Conservation (phyloP, 2,329 filamentous ascomycete species). For the Calonectria naviculata region DNA sequence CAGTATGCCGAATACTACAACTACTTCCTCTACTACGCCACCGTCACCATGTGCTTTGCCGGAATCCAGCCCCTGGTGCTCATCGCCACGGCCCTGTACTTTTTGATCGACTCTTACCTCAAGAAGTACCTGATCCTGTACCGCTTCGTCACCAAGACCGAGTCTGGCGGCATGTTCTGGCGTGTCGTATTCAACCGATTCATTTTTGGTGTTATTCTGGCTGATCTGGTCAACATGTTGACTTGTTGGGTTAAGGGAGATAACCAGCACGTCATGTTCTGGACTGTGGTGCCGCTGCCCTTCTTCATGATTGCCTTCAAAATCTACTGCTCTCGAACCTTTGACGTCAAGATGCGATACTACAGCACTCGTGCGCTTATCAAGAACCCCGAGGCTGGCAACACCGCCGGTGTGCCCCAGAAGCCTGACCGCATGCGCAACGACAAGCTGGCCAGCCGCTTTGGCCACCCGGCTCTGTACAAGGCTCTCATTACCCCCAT, state of each 20-base stretch:
- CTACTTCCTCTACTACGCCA: constrained; percentile 95
- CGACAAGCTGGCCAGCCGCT: constrained; percentile 80
- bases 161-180: constrained; percentile 95
- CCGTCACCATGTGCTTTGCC: constrained; percentile 86
- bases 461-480: constrained; percentile 92
- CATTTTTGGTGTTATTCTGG: constrained; percentile 82
- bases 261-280: constrained; percentile 68
- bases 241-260: constrained; percentile 74
- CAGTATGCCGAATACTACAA: constrained; percentile 99
- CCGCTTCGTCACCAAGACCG: constrained; percentile 95
- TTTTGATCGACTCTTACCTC: constrained; percentile 84
- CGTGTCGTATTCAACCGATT: constrained; percentile 92
- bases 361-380: constrained; percentile 75
- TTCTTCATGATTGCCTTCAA: constrained; percentile 88
- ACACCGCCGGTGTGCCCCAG: constrained; percentile 41
- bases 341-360: constrained; percentile 84
- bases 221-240: constrained; percentile 82
- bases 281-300: constrained; percentile 77
- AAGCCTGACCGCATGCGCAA: constrained; percentile 67
- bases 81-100: constrained; percentile 89
- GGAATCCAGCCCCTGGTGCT: constrained; percentile 89
- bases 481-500: constrained; percentile 92
- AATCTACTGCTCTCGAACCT: constrained; percentile 79
- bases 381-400: constrained; percentile 55
- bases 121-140: constrained; percentile 97